Evolutionary conservation across 2,329 filamentous ascomycete genomes (phyloP).

Genomic region (Ophiostoma australiae): DNA sequence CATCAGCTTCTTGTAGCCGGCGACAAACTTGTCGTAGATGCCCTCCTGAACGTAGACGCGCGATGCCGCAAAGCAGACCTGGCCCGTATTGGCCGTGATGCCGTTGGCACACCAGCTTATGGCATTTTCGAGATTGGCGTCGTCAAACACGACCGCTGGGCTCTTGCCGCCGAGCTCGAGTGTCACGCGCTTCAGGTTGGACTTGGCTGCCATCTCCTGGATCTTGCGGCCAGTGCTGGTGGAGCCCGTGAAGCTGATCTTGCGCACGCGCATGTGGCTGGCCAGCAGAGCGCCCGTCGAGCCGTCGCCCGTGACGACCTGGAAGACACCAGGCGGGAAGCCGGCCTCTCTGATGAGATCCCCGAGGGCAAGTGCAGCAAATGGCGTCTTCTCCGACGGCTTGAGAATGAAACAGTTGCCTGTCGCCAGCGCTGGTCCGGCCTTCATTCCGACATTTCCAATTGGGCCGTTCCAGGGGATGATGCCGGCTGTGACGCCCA

Average conservation of each 20-base stretch:
- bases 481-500: conserved; percentile 34
- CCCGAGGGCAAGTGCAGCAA: conserved; percentile 36
- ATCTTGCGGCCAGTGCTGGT: conserved; percentile 62
- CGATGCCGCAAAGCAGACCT: conserved; percentile 70
- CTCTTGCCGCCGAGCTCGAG: conserved; percentile 67
- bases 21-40: conserved; percentile 58
- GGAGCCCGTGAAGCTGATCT: conserved; percentile 65
- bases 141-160: conserved; percentile 58
- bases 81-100: conserved; percentile 66
- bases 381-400: conserved; percentile 41
- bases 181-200: conserved; percentile 63
- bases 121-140: conserved; percentile 59
- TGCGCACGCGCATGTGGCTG: conserved; percentile 42
- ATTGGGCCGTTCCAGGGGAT: conserved; percentile 40
- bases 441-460: conserved; percentile 37
- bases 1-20: conserved; percentile 56
- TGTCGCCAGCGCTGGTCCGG: conserved; percentile 39
- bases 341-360: conserved; percentile 39
- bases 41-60: conserved; percentile 61
- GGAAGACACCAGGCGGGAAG: conserved; percentile 42
- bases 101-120: conserved; percentile 38
- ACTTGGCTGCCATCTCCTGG: conserved; percentile 53
- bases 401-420: conserved; percentile 44
- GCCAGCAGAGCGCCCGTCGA: conserved; percentile 29
- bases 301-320: conserved; percentile 41